Base-by-base conservation (phyloP, 495 filamentous ascomycete genomes). In the Aspergillus diversus region DNA sequence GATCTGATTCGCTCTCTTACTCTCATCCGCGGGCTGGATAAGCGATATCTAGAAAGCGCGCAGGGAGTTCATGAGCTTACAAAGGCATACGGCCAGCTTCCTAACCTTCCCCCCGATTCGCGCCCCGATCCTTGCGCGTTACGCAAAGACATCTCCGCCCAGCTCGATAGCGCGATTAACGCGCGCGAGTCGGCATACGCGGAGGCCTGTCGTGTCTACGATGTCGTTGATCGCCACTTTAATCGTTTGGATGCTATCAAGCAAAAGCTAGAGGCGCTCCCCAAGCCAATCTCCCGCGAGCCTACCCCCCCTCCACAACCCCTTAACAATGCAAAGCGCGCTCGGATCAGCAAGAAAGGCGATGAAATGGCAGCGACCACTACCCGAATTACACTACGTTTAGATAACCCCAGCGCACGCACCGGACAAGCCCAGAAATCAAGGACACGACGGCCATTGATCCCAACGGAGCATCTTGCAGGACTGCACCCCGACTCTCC, bases 1-100 rank as follows among this genome's bases (percentile, higher is more conserved):
- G 96, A 98, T 76, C 87, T 98, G 62, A 84, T 89, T 61, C 92
- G 95, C 65, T 97, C 95, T 58, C 83, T 99, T 48, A 92, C 90
- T 53, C 84, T 97, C 54, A 92, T 99, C 65, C 84, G 87, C 65
- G 87, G 92, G 55, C 89, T 97, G 57, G 91, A 97, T 72, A 76
- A 86, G 55, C 84, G 82, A 43, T 93, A 93, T 70, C 67, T 83
- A 21, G 81, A 89, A 15, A 82, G 86, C 17, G 89, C 90, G 16
- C 73, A 84, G 48, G 76, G 79, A 5, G 84, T 97, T 8, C 86
- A 97, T 74, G 80, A 87, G 31, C 84, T 93, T 48, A 89, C 91
- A 47, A 87, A 84, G 49, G 76, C 73, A 33, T 99, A 95, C 81
- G 90, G 87, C 17, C 81, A 83, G 57, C 86, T 96, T 11, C 91